phyloP scores from a whole-genome alignment of 331 rosid genomes.

The Saraca asoca region DNA sequence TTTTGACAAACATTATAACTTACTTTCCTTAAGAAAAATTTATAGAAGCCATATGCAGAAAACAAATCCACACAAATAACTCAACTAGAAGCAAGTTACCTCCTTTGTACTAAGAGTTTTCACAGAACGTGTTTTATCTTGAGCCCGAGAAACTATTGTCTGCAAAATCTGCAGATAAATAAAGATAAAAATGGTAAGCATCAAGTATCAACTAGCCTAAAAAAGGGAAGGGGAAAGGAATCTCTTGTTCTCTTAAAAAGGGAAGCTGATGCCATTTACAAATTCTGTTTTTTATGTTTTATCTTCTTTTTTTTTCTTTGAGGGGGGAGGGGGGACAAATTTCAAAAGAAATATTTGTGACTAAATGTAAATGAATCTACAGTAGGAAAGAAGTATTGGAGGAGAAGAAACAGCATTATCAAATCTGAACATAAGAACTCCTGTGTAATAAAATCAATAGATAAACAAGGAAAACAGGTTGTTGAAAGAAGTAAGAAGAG shows the following conservation, averaged over 20 bases:
- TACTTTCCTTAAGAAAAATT: slow-evolving; percentile 10
- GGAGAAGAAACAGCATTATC: not conserved
- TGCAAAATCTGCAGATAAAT: slow-evolving; percentile 71
- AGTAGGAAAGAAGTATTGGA: not conserved
- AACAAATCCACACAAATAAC: slow-evolving; percentile 1
- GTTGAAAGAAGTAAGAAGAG: no score
- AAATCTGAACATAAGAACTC: not conserved
- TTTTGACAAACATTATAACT: not conserved
- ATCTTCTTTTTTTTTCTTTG: no score
- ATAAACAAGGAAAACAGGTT: no score
- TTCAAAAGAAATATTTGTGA: not conserved
- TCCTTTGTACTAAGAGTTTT: slow-evolving; percentile 90
- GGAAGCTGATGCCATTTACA: not conserved
- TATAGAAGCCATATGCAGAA: not conserved
- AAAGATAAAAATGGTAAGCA: slow-evolving; percentile 22
- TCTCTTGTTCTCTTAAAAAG: not conserved
- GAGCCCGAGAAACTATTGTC: slow-evolving; percentile 81
- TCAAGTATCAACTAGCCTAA: slow-evolving; percentile 19
- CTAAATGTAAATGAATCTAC: not conserved
- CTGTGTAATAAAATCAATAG: not conserved
- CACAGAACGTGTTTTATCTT: slow-evolving; percentile 67
- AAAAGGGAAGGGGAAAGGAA: not conserved
- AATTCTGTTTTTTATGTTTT: no score
- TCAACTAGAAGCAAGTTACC: slow-evolving; percentile 52
- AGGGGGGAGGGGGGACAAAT: not conserved